A percentile compares a stretch with the other conserved stretches of the same genome.
phyloP scores from a whole-genome alignment of 768 basidiomycete species.

The Lentinula aciculospora region DNA sequence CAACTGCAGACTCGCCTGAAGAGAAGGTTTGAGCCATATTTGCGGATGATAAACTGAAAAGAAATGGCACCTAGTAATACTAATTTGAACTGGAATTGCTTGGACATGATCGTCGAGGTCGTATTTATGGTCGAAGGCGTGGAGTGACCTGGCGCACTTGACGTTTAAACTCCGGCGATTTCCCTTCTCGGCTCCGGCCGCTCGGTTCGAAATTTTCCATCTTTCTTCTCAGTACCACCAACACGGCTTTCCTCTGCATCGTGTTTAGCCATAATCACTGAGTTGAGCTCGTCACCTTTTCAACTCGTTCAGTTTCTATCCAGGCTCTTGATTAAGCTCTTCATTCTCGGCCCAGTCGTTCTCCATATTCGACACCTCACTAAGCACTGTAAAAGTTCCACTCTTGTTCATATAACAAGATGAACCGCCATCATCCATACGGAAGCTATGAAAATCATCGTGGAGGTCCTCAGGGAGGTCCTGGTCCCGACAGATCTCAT shows the following conservation, averaged over 20 bases:
- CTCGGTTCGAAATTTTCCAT: background rate
- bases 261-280: constrained; percentile 13
- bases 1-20: constrained; percentile 93
- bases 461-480: constrained; percentile 60
- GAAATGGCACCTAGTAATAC: constrained; percentile 77
- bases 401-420: constrained; percentile 27
- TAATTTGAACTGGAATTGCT: constrained; percentile 93
- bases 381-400: constrained; percentile 12
- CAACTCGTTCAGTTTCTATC: constrained; percentile 2
- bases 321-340: constrained; percentile 17
- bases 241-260: constrained; percentile 6
- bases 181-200: background rate
- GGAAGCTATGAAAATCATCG: constrained; percentile 47
- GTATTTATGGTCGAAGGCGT: background rate
- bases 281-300: constrained; percentile 16
- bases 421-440: constrained; percentile 93
- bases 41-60: too few species aligned
- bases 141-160: background rate
- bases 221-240: constrained; percentile 11
- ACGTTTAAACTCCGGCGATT: background rate
- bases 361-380: constrained; percentile 9
- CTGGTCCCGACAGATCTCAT: constrained; percentile 71
- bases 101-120: constrained; percentile 60
- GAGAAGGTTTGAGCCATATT: constrained; percentile 4
- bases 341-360: constrained; percentile 14